Percentiles rank a stretch among this genome's conserved stretches.
Conservation (phyloP, 2,329 filamentous ascomycete genomes). For the Exophiala sp. region DNA sequence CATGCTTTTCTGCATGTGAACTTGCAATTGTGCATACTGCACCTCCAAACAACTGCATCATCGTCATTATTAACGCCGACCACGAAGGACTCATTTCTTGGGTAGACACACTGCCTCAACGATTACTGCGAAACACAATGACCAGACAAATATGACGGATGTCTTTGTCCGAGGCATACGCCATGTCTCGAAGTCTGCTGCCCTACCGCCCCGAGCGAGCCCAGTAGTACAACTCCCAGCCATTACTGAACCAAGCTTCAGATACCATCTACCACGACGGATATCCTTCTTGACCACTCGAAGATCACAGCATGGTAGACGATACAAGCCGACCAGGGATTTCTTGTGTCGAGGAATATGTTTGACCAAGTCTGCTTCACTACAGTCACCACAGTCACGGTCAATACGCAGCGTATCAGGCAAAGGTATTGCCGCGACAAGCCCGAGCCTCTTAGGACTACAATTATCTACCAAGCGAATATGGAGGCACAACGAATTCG, state of each 20-base stretch:
- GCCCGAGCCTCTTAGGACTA: neutral
- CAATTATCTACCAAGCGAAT: neutral
- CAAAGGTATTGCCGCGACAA: no score
- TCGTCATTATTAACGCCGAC: no score
- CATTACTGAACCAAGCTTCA: constrained; percentile 16
- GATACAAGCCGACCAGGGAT: no score
- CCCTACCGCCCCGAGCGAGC: constrained; percentile 13
- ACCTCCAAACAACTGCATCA: no score
- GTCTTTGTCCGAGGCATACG: constrained; percentile 22
- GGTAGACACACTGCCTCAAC: neutral
- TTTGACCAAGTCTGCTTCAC: no score
- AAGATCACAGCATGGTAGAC: no score
- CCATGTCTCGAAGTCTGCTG: constrained; percentile 17
- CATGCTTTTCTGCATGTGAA: no score
- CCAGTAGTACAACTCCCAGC: constrained; percentile 14
- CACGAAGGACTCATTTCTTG: neutral
- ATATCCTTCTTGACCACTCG: constrained; percentile 12
- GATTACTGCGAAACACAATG: constrained; percentile 13
- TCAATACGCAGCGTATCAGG: no score
- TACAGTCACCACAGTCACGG: no score
- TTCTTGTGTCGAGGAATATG: no score
- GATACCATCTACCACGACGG: constrained; percentile 27
- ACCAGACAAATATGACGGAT: constrained; percentile 17
- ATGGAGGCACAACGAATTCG: neutral
- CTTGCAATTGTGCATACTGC: no score